Percentiles rank a stretch among this genome's conserved stretches.
Conservation (phyloP, 192 early-diverging fungal genomes). For the Physocladia obscura region DNA sequence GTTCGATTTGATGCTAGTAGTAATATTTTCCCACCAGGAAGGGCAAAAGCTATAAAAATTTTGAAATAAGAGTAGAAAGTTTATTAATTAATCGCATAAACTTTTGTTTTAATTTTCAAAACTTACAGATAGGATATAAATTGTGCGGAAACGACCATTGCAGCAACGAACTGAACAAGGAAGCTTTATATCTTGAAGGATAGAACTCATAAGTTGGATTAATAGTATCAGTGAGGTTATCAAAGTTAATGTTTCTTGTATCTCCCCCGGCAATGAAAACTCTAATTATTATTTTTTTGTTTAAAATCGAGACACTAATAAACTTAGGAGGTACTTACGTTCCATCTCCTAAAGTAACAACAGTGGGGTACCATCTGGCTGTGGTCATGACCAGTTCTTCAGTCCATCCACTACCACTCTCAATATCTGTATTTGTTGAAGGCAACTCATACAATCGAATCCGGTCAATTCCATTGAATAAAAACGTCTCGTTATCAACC, state of each 20-base stretch:
- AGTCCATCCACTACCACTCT: neutral
- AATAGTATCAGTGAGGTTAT: slow-evolving; percentile 1
- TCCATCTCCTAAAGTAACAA: slow-evolving; percentile 32
- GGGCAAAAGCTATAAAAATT: slow-evolving; percentile 1
- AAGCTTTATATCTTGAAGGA: slow-evolving; percentile 8
- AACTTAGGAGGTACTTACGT: neutral
- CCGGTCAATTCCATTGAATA: slow-evolving; percentile 17
- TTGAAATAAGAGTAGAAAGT: neutral
- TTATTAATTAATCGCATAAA: neutral
- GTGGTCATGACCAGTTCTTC: neutral
- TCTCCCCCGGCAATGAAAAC: slow-evolving; percentile 26
- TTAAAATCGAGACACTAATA: neutral
- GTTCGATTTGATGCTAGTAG: slow-evolving; percentile 28
- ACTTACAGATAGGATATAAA: slow-evolving; percentile 22
- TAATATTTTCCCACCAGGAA: slow-evolving; percentile 26
- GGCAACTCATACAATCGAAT: slow-evolving; percentile 15
- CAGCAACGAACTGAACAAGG: neutral
- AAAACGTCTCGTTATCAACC: neutral
- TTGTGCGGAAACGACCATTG: slow-evolving; percentile 27
- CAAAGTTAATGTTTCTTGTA: slow-evolving; percentile 24
- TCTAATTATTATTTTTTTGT: neutral
- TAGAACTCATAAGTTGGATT: slow-evolving; percentile 44
- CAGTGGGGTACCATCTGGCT: slow-evolving; percentile 46
- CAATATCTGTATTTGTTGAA: too few species aligned
- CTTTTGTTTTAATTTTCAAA: neutral